Base-by-base conservation (phyloP, 495 filamentous ascomycete species). In the Penicillium goetzii region DNA sequence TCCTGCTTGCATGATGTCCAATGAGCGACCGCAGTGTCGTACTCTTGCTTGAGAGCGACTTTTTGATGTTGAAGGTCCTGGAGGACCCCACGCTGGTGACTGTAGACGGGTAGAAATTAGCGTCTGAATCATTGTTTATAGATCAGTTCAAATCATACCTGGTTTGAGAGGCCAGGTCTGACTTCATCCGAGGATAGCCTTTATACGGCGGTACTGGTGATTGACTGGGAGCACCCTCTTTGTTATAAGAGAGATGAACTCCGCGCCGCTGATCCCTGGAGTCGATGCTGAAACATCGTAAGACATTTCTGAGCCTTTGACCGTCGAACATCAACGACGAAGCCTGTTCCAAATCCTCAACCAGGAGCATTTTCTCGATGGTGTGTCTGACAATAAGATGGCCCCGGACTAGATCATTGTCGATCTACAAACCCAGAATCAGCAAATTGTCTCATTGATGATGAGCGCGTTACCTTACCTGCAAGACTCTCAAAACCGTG, bases 341-440 rank as follows among this genome's bases (percentile, higher is more conserved):
- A 2, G 89, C 96, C 57, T 90, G 81, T 12, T 79, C 69, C 19
- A 90, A 78, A 45, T 86, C 76, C 47, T 87, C 83, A 50, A 97
- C 87, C 3, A 99, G 74, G 11, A 97, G 82, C 12, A 88, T 87
- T 69, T 98, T 93, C 60, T 99, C 95, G 50, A 97, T 90, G 9
- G 79, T 75, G 67, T 93, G 82, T 57, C 86, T 88, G 72, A 99
- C 92, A 72, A 99, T 89, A 33, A 98, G 76, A 55, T 92, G 89
- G 61, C 90, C 88, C 36, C 86, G 87, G 25, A 96, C 91, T 47
- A 88, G 74, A 15, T 88, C 84, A 71, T 94, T 87, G 64, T 95
- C 89, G 65, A 99, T 88, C 78, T 93, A 58, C 25, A 12, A 26
- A 50, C 38, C 23, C 61, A 49, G 47, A 11, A 41, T 19, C 7